Base-by-base conservation (phyloP, 176 grass and related monocot species). In the Avena eriantha region DNA sequence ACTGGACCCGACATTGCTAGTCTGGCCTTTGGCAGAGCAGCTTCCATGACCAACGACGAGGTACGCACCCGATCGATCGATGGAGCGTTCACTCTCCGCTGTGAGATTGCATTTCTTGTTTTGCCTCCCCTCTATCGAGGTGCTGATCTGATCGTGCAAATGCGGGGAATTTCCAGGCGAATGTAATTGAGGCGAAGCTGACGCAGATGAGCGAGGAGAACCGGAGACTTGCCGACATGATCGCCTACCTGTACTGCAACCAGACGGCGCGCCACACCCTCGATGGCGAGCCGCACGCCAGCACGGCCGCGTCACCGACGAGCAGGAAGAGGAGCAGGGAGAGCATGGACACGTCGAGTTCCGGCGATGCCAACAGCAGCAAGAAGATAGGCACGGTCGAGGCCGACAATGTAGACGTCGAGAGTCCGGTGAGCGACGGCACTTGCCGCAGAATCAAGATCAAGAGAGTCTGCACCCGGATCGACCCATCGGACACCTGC, bases 201-300 rank as follows among this genome's bases (percentile, higher is more conserved):
- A 88, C 83, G 8, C 82, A 92, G 78, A 47, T 95, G 21, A 95
- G 48, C 63, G 86, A 92, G 90, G 93, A 94, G 86, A 98, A 94
- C 84, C 88, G 93, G 75, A 82, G 84, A 75, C 82, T 98, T 0
- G 80, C 18, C 0, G 86, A 98, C 82, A 82, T 56, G 88, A 89
- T 98, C 77, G 58, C 46, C 9, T 12, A 21, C 73, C 80, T 92
- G 9, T 82, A 14, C 24, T 10, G 76, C 55, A 84, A 24, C 78
- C 87, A 92, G 17, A 12, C 31, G 5, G 39, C 41, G n/a, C 82
- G 63, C 15, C 49, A n/a, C 14, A 45, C 55, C 19, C 47, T 24
- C 70, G 87, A 82, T 10, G 69, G 43, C 70, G 70, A 73, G 26
- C 2, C 68, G 23, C 33, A 17, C 48, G 56, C 50, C 1, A 50